Evolutionary conservation across 805 yeast genomes (phyloP).

Genomic region (Candida michaelii): DNA sequence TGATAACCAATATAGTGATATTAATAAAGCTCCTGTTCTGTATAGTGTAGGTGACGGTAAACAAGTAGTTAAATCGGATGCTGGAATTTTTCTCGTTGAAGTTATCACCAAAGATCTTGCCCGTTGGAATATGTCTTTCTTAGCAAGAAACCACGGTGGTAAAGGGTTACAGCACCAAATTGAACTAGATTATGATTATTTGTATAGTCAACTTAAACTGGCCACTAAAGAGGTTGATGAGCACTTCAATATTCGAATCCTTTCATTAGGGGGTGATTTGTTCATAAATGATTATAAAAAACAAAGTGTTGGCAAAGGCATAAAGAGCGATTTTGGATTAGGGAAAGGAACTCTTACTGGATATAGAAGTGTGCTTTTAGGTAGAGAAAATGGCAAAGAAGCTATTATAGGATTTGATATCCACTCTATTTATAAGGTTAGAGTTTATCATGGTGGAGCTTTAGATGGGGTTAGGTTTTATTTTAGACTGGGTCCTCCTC

Average conservation of each 20-base stretch:
- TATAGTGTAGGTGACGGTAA: slow-evolving; percentile 23
- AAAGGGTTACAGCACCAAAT: slow-evolving; percentile 58
- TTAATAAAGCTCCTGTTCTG: slow-evolving; percentile 21
- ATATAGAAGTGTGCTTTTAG: slow-evolving; percentile 36
- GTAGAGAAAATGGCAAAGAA: slow-evolving; percentile 24
- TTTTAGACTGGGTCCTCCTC: slow-evolving; percentile 29
- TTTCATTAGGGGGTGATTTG: slow-evolving; percentile 63
- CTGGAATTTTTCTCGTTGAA: slow-evolving; percentile 79
- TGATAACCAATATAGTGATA: slow-evolving; percentile 17
- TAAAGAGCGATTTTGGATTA: slow-evolving; percentile 42
- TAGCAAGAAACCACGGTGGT: slow-evolving; percentile 58
- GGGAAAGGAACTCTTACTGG: slow-evolving; percentile 40
- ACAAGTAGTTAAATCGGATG: slow-evolving; percentile 43
- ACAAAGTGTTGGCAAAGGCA: slow-evolving; percentile 26
- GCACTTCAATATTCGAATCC: slow-evolving; percentile 51
- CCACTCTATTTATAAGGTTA: slow-evolving; percentile 45
- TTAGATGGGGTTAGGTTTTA: slow-evolving; percentile 77
- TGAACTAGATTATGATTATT: slow-evolving; percentile 45
- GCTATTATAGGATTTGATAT: slow-evolving; percentile 36
- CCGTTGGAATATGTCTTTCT: slow-evolving; percentile 58
- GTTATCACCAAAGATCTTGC: slow-evolving; percentile 58
- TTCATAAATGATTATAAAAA: slow-evolving; percentile 50
- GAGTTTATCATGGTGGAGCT: slow-evolving; percentile 73
- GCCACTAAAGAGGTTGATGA: slow-evolving; percentile 24
- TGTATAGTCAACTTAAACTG: slow-evolving; percentile 26